Evolutionary conservation across 2,329 filamentous ascomycete genomes (phyloP), one percentile per base, ranked within the genome.

Genomic region (Exophiala sp.): DNA sequence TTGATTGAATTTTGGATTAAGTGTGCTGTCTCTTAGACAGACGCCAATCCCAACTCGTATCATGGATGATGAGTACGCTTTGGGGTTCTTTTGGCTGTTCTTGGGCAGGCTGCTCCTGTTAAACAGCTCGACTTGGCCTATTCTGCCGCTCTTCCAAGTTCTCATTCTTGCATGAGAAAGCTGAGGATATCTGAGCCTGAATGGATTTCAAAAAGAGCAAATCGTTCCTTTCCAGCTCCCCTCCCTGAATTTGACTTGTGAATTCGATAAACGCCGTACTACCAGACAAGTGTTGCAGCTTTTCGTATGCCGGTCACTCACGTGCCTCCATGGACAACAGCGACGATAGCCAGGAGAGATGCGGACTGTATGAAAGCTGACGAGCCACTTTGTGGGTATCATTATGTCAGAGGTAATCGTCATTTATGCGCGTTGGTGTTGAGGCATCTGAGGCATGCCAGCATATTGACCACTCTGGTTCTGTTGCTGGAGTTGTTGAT

Each of bases 401-500:
- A 52, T 51, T 55, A 46, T 44, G 29, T 50, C 11, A 29, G 48
- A 36, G 42, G 42, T 5, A 49, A 33, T n/a, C 21, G 9, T 29
- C 16, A 16, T 12, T 45, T 55, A 64, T 57, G 60, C 88, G 62
- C 88, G 87, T 66, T 88, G 86, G 74, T 89, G 89, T 66, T 90
- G 87, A 54, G 88, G 86, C 81, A 94, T 89, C 65, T 88, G 84
- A 49, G 87, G 87, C 84, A 95, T 89, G 47, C 73, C 74, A 39
- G 83, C 84, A 66, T 91, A 91, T 66, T 86, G 87, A 66, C 83
- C 84, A 62, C 81, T 80, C 48, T 74, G 73, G 64, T 79, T 82
- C 72, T 85, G 86, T 68, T 88, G 85, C 65, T 83, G 80, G 53
- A 95, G 84, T 68, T 94, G 94, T 71, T 84, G 88, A 69, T 90